Percentiles rank a stretch among this genome's conserved stretches.
These are phyloP conservation scores for Epichloe coenophiala DNA, from an alignment of 2,329 filamentous ascomycete genomes.

Conservation along the genomic window DNA sequence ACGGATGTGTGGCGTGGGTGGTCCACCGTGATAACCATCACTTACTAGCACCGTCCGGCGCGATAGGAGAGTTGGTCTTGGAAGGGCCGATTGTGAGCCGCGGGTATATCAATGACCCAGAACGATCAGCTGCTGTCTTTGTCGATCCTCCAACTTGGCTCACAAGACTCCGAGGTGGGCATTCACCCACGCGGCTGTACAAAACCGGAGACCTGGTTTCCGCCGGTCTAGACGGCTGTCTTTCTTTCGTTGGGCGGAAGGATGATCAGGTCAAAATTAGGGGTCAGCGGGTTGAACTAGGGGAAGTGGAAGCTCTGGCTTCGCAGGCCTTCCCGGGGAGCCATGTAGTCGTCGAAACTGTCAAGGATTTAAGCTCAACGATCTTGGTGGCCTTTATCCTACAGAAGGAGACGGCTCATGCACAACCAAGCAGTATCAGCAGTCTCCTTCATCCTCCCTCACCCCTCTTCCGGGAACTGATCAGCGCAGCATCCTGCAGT, in stretches of 20 bases:
- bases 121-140: slow-evolving; percentile 5
- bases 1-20: slow-evolving; percentile 8
- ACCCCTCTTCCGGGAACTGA: background rate
- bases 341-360: background rate
- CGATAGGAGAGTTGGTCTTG: slow-evolving; percentile 10
- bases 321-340: background rate
- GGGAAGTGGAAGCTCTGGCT: slow-evolving; percentile 7
- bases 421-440: too few species aligned
- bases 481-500: background rate
- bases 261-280: slow-evolving; percentile 5
- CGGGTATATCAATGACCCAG: slow-evolving; percentile 7
- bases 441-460: background rate
- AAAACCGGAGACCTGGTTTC: slow-evolving; percentile 7
- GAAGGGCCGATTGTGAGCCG: slow-evolving; percentile 9
- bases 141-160: background rate
- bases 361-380: background rate
- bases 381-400: background rate
- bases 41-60: slow-evolving; percentile 8
- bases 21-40: slow-evolving; percentile 5
- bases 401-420: background rate
- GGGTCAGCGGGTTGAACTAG: slow-evolving; percentile 9
- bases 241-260: slow-evolving; percentile 6
- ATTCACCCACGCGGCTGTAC: background rate
- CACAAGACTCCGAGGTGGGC: background rate
- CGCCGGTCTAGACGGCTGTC: slow-evolving; percentile 1